A percentile compares a stretch with the other conserved stretches of the same genome.
These are phyloP conservation scores for Letharia columbiana DNA, from an alignment of 495 filamentous ascomycete genomes.

Conservation along the genomic window DNA sequence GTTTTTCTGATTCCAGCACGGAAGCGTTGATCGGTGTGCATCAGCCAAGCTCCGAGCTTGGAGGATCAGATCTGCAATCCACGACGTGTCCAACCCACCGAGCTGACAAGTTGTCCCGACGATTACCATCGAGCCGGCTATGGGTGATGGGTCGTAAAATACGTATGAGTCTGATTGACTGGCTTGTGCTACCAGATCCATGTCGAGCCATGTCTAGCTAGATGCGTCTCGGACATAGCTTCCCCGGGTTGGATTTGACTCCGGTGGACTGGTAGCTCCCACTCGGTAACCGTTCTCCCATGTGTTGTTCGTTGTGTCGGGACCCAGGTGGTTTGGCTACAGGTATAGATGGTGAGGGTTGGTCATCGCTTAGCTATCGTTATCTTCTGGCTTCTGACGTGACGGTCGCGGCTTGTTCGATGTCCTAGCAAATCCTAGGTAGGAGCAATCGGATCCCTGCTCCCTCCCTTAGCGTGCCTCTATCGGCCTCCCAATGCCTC, in stretches of 20 bases:
- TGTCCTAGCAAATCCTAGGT: neutral
- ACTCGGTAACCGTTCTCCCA: constrained; percentile 9
- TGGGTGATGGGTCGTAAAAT: neutral
- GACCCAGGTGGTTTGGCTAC: constrained; percentile 1
- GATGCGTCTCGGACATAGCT: constrained; percentile 11
- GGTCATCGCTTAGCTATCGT: neutral
- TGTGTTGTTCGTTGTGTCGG: neutral
- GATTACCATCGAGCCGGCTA: neutral
- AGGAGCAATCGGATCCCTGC: neutral
- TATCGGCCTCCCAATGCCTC: neutral
- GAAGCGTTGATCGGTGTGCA: neutral
- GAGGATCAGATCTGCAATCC: neutral
- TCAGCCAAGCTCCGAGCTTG: neutral
- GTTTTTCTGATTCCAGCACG: neutral
- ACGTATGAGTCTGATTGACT: neutral
- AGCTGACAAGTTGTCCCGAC: neutral
- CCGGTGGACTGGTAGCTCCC: constrained; percentile 7
- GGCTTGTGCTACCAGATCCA: neutral
- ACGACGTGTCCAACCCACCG: neutral
- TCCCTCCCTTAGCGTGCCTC: neutral
- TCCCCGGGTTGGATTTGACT: constrained; percentile 3
- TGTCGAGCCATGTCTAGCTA: constrained; percentile 10
- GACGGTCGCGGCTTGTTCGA: neutral
- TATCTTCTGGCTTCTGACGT: neutral
- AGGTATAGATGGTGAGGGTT: neutral